Evolutionary conservation across 805 yeast genomes (phyloP).

Genomic region (Saccharomycopsis sp.): DNA sequence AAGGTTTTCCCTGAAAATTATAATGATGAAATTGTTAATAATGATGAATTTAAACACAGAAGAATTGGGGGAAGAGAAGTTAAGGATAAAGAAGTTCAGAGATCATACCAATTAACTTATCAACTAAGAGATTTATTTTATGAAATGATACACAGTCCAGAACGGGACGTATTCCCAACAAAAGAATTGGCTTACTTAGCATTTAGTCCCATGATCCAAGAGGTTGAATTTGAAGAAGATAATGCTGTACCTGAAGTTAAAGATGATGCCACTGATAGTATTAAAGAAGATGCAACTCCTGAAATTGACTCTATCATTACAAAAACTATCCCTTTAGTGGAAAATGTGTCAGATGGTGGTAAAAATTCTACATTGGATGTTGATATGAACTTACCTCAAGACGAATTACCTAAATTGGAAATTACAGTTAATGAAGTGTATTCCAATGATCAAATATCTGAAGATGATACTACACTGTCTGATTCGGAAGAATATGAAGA

Average conservation of each 20-base stretch:
- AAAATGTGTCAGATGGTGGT: background rate
- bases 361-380: background rate
- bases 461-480: background rate
- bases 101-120: conserved; percentile 75
- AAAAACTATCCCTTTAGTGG: no score
- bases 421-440: background rate
- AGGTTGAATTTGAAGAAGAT: conserved; percentile 43
- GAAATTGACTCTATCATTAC: background rate
- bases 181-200: conserved; percentile 83
- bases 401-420: no score
- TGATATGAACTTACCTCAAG: no score
- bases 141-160: conserved; percentile 53
- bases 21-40: conserved; percentile 3
- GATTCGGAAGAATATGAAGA: background rate
- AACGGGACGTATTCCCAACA: conserved; percentile 67
- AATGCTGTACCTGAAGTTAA: background rate
- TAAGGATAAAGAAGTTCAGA: conserved; percentile 62
- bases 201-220: conserved; percentile 59
- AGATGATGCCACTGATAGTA: background rate
- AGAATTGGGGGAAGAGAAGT: conserved; percentile 85
- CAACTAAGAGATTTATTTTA: conserved; percentile 60
- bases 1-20: conserved; percentile 21
- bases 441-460: background rate
- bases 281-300: background rate
- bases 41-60: conserved; percentile 28